These are phyloP conservation scores for Cotoneaster glaucophyllus DNA, from an alignment of 306 rosid species.

Conservation along the genomic window DNA sequence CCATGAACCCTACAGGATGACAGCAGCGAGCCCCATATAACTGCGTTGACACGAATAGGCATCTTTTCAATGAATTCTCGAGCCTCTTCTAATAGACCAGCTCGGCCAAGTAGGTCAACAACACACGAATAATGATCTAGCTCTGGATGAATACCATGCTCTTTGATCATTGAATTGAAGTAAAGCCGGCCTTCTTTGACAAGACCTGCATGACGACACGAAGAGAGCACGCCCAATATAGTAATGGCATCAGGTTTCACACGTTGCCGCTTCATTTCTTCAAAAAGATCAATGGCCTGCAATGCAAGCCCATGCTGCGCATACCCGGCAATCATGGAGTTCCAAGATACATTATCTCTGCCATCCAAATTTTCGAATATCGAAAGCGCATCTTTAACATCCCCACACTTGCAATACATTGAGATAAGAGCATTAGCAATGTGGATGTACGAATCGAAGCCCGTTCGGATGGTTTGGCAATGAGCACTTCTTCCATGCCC, in stretches of 20 bases:
- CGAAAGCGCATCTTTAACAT: conserved; percentile 47
- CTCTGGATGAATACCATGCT: conserved; percentile 51
- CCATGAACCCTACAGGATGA: conserved; percentile 71
- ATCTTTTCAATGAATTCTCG: conserved; percentile 48
- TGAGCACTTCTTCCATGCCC: conserved; percentile 68
- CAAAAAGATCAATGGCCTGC: conserved; percentile 56
- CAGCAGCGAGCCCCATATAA: conserved; percentile 80
- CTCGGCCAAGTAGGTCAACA: conserved; percentile 78
- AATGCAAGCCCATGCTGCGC: conserved; percentile 65
- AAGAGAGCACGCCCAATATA: conserved; percentile 62
- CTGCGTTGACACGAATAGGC: conserved; percentile 71
- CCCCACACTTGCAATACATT: conserved; percentile 86
- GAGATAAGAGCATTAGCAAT: too few relatives aligned
- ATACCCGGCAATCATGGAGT: conserved; percentile 77
- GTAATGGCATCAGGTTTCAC: conserved; percentile 60
- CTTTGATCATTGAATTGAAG: conserved; percentile 58
- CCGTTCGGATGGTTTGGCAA: conserved; percentile 51
- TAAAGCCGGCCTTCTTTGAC: conserved; percentile 55
- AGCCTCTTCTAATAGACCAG: conserved; percentile 69
- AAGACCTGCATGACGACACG: conserved; percentile 71
- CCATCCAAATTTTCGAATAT: conserved; percentile 38
- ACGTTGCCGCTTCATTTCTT: conserved; percentile 47
- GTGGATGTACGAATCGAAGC: conserved; percentile 50
- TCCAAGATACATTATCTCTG: conserved; percentile 70
- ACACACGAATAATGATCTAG: conserved; percentile 74